Percentiles rank a stretch among this genome's conserved stretches.
These are phyloP conservation scores for Saccharomycopsis sp. DNA, from an alignment of 805 yeast genomes.

Conservation along the genomic window DNA sequence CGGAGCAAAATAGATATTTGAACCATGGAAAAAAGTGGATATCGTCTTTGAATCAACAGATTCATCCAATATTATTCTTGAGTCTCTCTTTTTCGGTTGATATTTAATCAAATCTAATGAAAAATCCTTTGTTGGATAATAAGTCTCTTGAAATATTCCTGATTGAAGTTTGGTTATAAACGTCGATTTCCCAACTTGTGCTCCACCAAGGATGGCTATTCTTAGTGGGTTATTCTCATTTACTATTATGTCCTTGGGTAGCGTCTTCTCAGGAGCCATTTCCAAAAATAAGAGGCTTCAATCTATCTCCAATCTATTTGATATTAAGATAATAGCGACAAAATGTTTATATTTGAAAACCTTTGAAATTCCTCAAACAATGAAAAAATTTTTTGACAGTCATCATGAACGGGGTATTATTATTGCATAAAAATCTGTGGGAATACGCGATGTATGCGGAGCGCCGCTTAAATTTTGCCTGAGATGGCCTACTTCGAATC, in stretches of 20 bases:
- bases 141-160: slow-evolving; percentile 53
- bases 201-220: slow-evolving; percentile 55
- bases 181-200: slow-evolving; percentile 54
- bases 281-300: not conserved
- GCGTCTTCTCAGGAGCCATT: not conserved
- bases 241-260: not conserved
- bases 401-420: too few relatives aligned
- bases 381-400: not conserved
- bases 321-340: not conserved
- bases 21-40: slow-evolving; percentile 24
- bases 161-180: slow-evolving; percentile 42
- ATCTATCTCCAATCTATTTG: not conserved
- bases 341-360: not conserved
- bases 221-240: slow-evolving; percentile 40
- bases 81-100: slow-evolving; percentile 33
- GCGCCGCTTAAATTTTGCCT: too few relatives aligned
- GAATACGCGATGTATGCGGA: too few relatives aligned
- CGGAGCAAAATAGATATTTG: slow-evolving; percentile 33
- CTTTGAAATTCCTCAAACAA: not conserved
- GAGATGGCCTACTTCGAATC: too few relatives aligned
- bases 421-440: too few relatives aligned
- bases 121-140: slow-evolving; percentile 65
- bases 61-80: slow-evolving; percentile 42
- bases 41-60: slow-evolving; percentile 32
- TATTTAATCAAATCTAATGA: slow-evolving; percentile 53